A percentile compares a stretch with the other conserved stretches of the same genome.
phyloP scores from a whole-genome alignment of 805 yeast species.

The Phaffomyces opuntiae region DNA sequence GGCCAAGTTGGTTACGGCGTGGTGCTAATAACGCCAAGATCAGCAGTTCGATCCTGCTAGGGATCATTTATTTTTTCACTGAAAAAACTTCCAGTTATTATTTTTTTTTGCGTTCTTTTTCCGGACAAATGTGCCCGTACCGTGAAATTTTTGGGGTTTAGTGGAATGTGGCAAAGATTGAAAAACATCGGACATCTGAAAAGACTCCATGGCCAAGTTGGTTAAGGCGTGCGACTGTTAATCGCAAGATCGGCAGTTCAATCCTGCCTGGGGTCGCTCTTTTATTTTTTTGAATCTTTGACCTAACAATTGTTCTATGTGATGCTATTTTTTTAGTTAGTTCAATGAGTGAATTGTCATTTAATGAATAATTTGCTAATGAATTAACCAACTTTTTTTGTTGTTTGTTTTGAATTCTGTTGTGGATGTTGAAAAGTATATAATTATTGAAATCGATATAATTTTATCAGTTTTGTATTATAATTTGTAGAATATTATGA shows the following conservation, averaged over 20 bases:
- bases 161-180: too few relatives aligned
- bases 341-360: too few relatives aligned
- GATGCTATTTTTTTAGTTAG: neutral
- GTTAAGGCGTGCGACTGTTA: conserved; percentile 45
- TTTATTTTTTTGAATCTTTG: conserved; percentile 1
- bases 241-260: conserved; percentile 46
- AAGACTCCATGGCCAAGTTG: conserved; percentile 27
- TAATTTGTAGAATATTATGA: too few relatives aligned
- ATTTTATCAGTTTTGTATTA: too few relatives aligned
- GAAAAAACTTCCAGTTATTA: too few relatives aligned
- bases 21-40: conserved; percentile 52
- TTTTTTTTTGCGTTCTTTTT: conserved; percentile 4
- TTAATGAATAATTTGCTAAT: too few relatives aligned
- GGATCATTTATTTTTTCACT: conserved; percentile 55
- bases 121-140: too few relatives aligned
- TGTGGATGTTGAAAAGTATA: too few relatives aligned
- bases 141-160: too few relatives aligned
- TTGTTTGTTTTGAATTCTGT: too few relatives aligned
- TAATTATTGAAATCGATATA: too few relatives aligned
- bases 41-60: conserved; percentile 87
- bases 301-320: neutral
- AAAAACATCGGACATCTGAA: neutral
- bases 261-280: conserved; percentile 42
- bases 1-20: conserved; percentile 58
- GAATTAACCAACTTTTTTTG: too few relatives aligned